Evolutionary conservation across 2,329 filamentous ascomycete genomes (phyloP).

Genomic region (Calonectria ilicicola): DNA sequence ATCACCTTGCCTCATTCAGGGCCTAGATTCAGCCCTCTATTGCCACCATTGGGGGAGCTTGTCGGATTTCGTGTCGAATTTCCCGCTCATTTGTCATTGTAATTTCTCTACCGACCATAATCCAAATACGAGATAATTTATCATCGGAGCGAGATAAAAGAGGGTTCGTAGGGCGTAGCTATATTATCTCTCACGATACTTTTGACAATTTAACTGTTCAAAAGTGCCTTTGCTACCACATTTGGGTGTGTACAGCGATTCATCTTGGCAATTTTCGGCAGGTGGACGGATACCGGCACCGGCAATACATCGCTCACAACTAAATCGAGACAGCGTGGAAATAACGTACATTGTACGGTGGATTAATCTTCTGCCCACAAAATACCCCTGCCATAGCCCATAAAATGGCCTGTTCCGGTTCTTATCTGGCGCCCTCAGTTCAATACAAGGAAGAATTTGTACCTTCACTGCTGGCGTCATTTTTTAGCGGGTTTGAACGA

Average conservation of each 20-base stretch:
- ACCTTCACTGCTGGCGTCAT: too few species aligned
- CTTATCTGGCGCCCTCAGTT: neutral
- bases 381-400: neutral
- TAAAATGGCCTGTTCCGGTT: neutral
- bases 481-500: too few species aligned
- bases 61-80: neutral
- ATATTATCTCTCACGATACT: neutral
- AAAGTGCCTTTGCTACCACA: constrained; percentile 8
- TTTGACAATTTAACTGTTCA: neutral
- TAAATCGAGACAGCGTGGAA: neutral
- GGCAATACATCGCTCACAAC: neutral
- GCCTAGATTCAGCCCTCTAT: neutral
- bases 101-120: neutral
- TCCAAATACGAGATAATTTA: neutral
- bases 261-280: constrained; percentile 1
- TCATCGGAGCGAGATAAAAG: neutral
- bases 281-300: constrained; percentile 18
- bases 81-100: neutral
- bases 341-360: neutral
- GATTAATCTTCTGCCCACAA: neutral
- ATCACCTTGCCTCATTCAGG: neutral
- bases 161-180: neutral
- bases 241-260: neutral
- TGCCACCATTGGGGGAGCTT: neutral
- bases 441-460: neutral